These are phyloP conservation scores for Penicillium frequentans DNA, from an alignment of 2,329 filamentous ascomycete genomes.

Conservation along the genomic window DNA sequence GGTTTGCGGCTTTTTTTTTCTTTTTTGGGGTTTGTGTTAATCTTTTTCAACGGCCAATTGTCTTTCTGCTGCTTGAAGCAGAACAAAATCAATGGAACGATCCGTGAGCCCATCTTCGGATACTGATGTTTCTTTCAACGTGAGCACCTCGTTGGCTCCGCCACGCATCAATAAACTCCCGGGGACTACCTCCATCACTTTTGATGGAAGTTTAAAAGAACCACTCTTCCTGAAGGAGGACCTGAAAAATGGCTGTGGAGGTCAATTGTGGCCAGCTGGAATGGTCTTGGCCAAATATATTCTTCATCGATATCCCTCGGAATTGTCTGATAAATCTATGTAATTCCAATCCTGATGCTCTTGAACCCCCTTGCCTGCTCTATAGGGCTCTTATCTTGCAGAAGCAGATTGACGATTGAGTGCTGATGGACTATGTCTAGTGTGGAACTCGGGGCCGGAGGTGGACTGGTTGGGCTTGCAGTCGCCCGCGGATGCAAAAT, in stretches of 20 bases:
- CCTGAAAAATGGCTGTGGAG: constrained; percentile 82
- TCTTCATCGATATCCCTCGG: constrained; percentile 68
- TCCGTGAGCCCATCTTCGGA: constrained; percentile 22
- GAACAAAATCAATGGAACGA: constrained; percentile 13
- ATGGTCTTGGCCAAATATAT: constrained; percentile 86
- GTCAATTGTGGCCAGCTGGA: constrained; percentile 91
- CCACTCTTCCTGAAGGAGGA: constrained; percentile 82
- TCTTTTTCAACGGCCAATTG: no score
- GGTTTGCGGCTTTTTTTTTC: neutral
- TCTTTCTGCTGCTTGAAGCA: neutral
- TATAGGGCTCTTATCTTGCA: neutral
- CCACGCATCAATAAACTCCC: constrained; percentile 54
- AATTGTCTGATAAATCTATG: constrained; percentile 69
- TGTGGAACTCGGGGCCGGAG: constrained; percentile 88
- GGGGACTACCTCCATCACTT: constrained; percentile 56
- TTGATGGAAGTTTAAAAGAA: constrained; percentile 70
- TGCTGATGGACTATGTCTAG: constrained; percentile 46
- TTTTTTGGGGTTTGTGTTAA: neutral
- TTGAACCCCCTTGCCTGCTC: neutral
- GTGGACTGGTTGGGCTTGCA: constrained; percentile 75
- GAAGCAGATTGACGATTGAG: neutral
- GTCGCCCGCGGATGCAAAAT: constrained; percentile 58
- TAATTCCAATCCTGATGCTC: constrained; percentile 38
- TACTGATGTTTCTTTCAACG: constrained; percentile 34
- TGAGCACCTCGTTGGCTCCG: constrained; percentile 59